phyloP scores from a whole-genome alignment of 495 filamentous ascomycete species.

The Hyphodiscus hymeniophilus region DNA sequence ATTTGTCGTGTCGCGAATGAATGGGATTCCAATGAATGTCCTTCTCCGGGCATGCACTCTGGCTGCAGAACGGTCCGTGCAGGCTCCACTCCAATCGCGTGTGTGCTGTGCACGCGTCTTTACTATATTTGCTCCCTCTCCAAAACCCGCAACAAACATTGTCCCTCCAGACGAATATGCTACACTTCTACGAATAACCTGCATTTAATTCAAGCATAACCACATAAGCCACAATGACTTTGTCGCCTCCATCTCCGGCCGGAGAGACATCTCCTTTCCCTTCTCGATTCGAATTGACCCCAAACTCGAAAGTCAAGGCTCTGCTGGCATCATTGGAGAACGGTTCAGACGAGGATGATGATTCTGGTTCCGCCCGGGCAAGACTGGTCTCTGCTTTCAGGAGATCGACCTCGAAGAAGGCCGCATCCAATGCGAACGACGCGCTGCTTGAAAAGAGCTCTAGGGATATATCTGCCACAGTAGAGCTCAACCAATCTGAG shows the following conservation, averaged over 20 bases:
- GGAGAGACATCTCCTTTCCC: conserved; percentile 21
- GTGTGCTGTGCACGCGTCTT: no score
- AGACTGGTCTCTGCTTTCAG: conserved; percentile 12
- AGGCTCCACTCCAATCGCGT: no score
- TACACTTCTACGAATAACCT: conserved; percentile 1
- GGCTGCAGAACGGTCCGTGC: no score
- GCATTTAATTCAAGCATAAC: neutral
- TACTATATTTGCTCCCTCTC: no score
- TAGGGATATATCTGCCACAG: neutral
- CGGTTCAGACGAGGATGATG: conserved; percentile 28
- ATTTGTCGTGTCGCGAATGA: no score
- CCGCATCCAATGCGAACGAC: conserved; percentile 6
- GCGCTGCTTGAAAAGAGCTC: no score
- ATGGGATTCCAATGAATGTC: no score
- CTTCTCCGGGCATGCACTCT: no score
- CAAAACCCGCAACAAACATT: conserved; percentile 8
- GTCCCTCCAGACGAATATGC: conserved; percentile 4
- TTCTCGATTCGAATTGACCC: conserved; percentile 43
- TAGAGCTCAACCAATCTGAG: conserved; percentile 10
- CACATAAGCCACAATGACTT: conserved; percentile 31
- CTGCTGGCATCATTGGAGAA: conserved; percentile 56
- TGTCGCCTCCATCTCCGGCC: conserved; percentile 30
- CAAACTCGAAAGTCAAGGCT: conserved; percentile 60
- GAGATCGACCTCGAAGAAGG: conserved; percentile 1
- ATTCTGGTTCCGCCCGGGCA: conserved; percentile 8